These are phyloP conservation scores for Camelina sativa DNA, from an alignment of 345 rosid genomes.

Conservation along the genomic window DNA sequence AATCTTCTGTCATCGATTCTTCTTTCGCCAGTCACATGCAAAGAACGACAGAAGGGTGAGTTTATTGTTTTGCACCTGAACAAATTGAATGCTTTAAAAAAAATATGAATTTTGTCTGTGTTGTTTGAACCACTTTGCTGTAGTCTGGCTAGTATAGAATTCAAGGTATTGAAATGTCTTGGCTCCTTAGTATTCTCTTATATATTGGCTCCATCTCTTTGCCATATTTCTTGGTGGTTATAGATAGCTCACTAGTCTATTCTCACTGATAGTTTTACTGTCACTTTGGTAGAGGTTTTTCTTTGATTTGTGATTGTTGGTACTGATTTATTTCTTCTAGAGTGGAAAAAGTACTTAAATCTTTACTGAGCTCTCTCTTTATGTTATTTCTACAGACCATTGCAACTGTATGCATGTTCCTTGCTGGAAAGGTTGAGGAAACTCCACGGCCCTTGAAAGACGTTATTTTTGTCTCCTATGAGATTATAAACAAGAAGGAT, in stretches of 20 bases:
- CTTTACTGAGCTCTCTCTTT: conserved; percentile 13
- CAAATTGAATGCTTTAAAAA: conserved; percentile 1
- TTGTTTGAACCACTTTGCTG: conserved; percentile 22
- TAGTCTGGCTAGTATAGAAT: conserved; percentile 35
- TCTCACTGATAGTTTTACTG: conserved; percentile 12
- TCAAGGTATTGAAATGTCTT: conserved; percentile 6
- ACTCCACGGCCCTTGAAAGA: conserved; percentile 93
- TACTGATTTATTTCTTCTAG: conserved; percentile 10
- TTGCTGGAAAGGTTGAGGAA: conserved; percentile 98
- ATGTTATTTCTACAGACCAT: conserved; percentile 59
- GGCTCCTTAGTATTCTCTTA: not conserved
- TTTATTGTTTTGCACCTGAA: conserved; percentile 42
- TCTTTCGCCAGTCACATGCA: conserved; percentile 91
- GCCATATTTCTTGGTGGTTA: conserved; percentile 23
- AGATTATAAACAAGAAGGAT: conserved; percentile 88
- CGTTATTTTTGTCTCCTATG: conserved; percentile 89
- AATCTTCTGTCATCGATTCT: conserved; percentile 89
- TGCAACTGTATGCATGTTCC: conserved; percentile 96
- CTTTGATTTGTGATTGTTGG: conserved; percentile 4
- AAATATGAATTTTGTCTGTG: conserved; percentile 6
- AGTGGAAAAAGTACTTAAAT: not conserved
- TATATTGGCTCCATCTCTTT: conserved; percentile 3
- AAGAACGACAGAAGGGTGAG: conserved; percentile 95
- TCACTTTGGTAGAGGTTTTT: conserved; percentile 5
- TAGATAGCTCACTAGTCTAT: conserved; percentile 20